phyloP scores from a whole-genome alignment of 2,329 filamentous ascomycete genomes.

The Acrodontium crateriforme region DNA sequence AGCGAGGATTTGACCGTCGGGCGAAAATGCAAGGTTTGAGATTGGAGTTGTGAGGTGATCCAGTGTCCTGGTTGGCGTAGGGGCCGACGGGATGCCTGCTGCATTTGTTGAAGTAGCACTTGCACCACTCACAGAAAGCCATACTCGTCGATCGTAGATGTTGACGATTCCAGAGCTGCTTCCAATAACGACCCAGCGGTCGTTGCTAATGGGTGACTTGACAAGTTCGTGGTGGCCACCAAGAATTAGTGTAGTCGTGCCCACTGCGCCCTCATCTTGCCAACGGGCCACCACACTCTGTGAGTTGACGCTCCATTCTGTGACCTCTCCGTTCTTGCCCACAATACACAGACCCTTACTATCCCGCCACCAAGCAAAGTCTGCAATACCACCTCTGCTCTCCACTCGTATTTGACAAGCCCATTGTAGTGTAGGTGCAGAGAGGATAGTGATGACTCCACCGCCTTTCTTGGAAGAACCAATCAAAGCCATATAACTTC shows the following conservation, averaged over 20 bases:
- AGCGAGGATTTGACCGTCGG: constrained; percentile 77
- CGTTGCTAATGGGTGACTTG: constrained; percentile 51
- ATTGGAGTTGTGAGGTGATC: constrained; percentile 82
- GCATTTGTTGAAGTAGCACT: background rate
- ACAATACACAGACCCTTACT: constrained; percentile 70
- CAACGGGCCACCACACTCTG: constrained; percentile 65
- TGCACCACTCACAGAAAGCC: constrained; percentile 28
- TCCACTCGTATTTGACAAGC: constrained; percentile 69
- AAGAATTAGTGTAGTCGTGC: constrained; percentile 67
- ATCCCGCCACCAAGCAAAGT: constrained; percentile 86
- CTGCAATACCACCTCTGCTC: constrained; percentile 67
- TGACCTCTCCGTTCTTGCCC: constrained; percentile 76
- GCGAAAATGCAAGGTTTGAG: constrained; percentile 65
- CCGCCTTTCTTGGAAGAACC: constrained; percentile 73
- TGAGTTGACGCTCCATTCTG: constrained; percentile 65
- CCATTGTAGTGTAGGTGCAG: constrained; percentile 74
- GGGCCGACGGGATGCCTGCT: constrained; percentile 38
- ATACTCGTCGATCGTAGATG: constrained; percentile 69
- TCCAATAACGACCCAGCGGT: constrained; percentile 81
- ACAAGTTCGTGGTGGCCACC: constrained; percentile 49
- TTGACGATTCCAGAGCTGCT: constrained; percentile 82
- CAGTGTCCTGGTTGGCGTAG: constrained; percentile 58
- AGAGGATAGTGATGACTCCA: constrained; percentile 75
- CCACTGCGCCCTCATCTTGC: constrained; percentile 80
- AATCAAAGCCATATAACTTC: constrained; percentile 69